Percentiles rank a stretch among this genome's conserved stretches.
Conservation (phyloP, 805 yeast genomes). For the Starmerella sirachaensis region DNA sequence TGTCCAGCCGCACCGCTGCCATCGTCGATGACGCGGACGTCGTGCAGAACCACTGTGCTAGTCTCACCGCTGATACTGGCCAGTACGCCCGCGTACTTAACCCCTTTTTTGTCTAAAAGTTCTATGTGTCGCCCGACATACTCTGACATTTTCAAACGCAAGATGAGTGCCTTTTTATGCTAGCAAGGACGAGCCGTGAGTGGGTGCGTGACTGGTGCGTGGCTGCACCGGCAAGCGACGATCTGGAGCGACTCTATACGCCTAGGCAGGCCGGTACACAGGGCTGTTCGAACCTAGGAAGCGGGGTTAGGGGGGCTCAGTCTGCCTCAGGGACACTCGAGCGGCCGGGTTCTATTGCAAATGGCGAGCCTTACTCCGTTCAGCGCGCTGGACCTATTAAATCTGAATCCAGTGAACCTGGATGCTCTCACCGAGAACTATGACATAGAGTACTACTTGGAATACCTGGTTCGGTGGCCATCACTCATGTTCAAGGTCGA, state of each 20-base stretch:
- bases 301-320: too few species aligned
- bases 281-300: too few species aligned
- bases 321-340: too few species aligned
- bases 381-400: slow-evolving; percentile 71
- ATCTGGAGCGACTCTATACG: too few species aligned
- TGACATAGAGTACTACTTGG: slow-evolving; percentile 68
- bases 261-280: too few species aligned
- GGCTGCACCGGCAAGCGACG: too few species aligned
- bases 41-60: slow-evolving; percentile 72
- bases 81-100: slow-evolving; percentile 79
- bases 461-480: slow-evolving; percentile 81
- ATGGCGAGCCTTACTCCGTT: slow-evolving; percentile 90
- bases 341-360: background rate
- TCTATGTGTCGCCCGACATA: slow-evolving; percentile 85
- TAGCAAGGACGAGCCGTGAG: too few species aligned
- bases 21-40: slow-evolving; percentile 68
- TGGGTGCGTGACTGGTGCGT: too few species aligned
- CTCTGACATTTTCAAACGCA: slow-evolving; percentile 71
- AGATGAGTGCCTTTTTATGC: too few species aligned
- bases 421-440: slow-evolving; percentile 90
- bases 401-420: slow-evolving; percentile 61
- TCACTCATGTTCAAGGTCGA: slow-evolving; percentile 68
- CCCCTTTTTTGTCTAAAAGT: slow-evolving; percentile 62
- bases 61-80: slow-evolving; percentile 80
- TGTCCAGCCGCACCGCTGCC: too few species aligned